A percentile compares a stretch with the other conserved stretches of the same genome.
These are phyloP conservation scores for Trichoderma gamsii DNA, from an alignment of 495 filamentous ascomycete species.

Conservation along the genomic window DNA sequence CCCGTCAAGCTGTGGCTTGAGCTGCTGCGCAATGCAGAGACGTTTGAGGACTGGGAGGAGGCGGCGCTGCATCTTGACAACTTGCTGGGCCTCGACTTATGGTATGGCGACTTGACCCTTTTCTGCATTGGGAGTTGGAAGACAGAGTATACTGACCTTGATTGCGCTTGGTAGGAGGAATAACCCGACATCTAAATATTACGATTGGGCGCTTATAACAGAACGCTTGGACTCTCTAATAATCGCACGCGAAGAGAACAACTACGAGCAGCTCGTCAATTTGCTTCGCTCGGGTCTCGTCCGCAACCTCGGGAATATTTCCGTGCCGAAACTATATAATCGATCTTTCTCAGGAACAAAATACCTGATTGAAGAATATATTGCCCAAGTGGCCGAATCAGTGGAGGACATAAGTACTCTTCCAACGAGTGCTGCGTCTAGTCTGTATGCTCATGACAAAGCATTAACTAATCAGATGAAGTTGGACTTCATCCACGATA, in stretches of 20 bases:
- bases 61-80: slow-evolving; percentile 75
- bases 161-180: slow-evolving; percentile 53
- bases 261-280: slow-evolving; percentile 68
- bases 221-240: slow-evolving; percentile 67
- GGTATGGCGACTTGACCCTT: slow-evolving; percentile 43
- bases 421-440: slow-evolving; percentile 46
- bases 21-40: slow-evolving; percentile 53
- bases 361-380: slow-evolving; percentile 83
- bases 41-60: slow-evolving; percentile 80
- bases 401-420: slow-evolving; percentile 71
- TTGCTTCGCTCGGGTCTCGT: slow-evolving; percentile 81
- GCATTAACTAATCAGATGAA: slow-evolving; percentile 73
- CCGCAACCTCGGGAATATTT: slow-evolving; percentile 87
- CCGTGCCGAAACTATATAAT: slow-evolving; percentile 75
- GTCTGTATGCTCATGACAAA: slow-evolving; percentile 20
- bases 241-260: slow-evolving; percentile 66
- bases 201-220: slow-evolving; percentile 84
- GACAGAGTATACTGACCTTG: slow-evolving; percentile 15
- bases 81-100: slow-evolving; percentile 70
- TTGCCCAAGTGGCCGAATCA: slow-evolving; percentile 72
- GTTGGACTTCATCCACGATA: slow-evolving; percentile 82
- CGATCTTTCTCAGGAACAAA: slow-evolving; percentile 86
- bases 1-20: slow-evolving; percentile 50
- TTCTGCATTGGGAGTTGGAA: not conserved
- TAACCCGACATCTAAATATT: slow-evolving; percentile 71